A percentile compares a stretch with the other conserved stretches of the same genome.
These are phyloP conservation scores for Coemansia sp. DNA, from an alignment of 192 early-diverging fungal species.

Conservation along the genomic window DNA sequence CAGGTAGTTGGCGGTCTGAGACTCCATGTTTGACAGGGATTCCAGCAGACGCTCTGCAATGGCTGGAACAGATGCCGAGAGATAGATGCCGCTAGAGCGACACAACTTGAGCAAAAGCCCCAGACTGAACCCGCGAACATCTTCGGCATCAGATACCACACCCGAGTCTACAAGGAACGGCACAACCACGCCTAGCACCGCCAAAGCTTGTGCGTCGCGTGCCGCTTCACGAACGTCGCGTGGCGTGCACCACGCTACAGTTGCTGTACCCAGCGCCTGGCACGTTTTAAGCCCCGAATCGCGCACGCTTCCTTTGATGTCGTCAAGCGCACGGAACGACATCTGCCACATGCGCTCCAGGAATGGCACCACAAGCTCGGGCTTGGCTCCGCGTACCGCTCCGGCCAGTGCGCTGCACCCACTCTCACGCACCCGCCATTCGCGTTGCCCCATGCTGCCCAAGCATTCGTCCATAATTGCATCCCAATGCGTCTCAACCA, in stretches of 20 bases:
- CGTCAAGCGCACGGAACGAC: conserved; percentile 88
- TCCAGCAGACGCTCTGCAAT: conserved; percentile 82
- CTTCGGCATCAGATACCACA: conserved; percentile 76
- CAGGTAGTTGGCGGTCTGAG: conserved; percentile 75
- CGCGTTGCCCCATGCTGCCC: conserved; percentile 70
- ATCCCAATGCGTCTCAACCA: conserved; percentile 47
- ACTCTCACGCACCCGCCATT: conserved; percentile 87
- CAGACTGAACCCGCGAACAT: conserved; percentile 83
- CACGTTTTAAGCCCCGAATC: conserved; percentile 78
- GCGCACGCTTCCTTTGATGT: conserved; percentile 92
- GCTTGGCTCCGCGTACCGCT: conserved; percentile 18
- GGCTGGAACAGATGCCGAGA: conserved; percentile 71
- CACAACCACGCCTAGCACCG: conserved; percentile 79
- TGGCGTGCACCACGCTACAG: conserved; percentile 80
- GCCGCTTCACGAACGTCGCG: conserved; percentile 17
- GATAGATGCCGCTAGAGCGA: conserved; percentile 69
- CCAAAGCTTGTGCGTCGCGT: conserved; percentile 58
- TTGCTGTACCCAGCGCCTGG: conserved; percentile 75
- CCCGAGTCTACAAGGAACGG: conserved; percentile 84
- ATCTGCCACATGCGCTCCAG: conserved; percentile 85
- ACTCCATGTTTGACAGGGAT: conserved; percentile 74
- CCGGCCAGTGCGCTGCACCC: conserved; percentile 54
- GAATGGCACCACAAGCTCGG: conserved; percentile 54
- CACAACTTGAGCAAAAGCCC: conserved; percentile 80
- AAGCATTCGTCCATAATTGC: conserved; percentile 82